Evolutionary conservation across 768 basidiomycete species (phyloP), one percentile per base, ranked within the genome.

Genomic region (Leucosporidium yakuticum): DNA sequence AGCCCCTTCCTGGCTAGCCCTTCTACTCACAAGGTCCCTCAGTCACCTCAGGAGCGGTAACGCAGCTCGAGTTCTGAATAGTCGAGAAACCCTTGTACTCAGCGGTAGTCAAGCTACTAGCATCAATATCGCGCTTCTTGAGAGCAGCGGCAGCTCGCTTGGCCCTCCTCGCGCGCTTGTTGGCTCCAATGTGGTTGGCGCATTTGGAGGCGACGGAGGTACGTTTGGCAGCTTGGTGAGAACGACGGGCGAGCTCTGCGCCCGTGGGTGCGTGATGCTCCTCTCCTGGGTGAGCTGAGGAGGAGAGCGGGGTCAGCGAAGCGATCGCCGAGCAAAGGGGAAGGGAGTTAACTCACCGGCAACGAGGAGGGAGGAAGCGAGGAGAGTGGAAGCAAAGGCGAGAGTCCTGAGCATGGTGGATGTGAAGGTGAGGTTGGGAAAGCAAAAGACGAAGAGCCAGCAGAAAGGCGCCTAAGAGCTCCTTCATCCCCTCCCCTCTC

Each of bases 11-110:
- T 74, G 76, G 60, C 6, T 12, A 44, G 39, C 39, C 39, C n/a
- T n/a, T 44, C 39, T 75, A 74, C 63, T 77, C 78, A 69, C 77
- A 79, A 3, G 76, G 73, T 0, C 76, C 76, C 50, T 76, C 76
- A 7, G 60, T 69, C 11, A 64, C 69, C 66, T 75, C 73, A 5
- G 75, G 75, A 1, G 73, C 68, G 20, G 70, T 47, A 7, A 66
- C 58, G 50, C 67, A 68, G 19, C 62, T 68, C 29, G 57, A 54
- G 58, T 68, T 68, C 50, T 57, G 50, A 9, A 68, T 21, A 21
- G 61, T 59, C 48, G 47, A 4, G 39, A 11, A 50, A 21, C 14
- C 66, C 58, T 63, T 57, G 14, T 62, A 57, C 39, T 34, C 8
- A 1, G 58, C 67, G 0, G 67, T 62, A 25, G 67, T 63, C 7